A percentile compares a stretch with the other conserved stretches of the same genome.
Conservation (phyloP, 345 rosid species). For the Arabidopsis thaliana region DNA sequence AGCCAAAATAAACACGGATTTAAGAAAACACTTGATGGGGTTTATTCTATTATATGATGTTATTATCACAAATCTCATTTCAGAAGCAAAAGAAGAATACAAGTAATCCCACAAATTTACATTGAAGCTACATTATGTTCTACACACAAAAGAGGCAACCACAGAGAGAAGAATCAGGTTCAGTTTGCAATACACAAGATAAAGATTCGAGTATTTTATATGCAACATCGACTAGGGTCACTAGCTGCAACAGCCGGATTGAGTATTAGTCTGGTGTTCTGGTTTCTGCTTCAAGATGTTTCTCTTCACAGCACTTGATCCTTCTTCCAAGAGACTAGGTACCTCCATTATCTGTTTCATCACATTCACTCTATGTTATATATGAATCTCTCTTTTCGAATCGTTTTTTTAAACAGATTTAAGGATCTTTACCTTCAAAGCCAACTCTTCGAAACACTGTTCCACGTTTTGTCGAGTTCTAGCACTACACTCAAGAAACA, state of each 20-base stretch:
- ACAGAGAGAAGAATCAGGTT: slow-evolving; percentile 24
- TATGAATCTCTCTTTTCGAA: neutral
- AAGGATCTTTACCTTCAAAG: slow-evolving; percentile 67
- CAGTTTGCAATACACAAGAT: slow-evolving; percentile 9
- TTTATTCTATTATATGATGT: slow-evolving; percentile 19
- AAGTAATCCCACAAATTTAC: slow-evolving; percentile 39
- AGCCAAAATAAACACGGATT: neutral
- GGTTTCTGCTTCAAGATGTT: slow-evolving; percentile 75
- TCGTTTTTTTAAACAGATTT: neutral
- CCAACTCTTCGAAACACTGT: slow-evolving; percentile 88
- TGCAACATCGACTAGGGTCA: slow-evolving; percentile 25
- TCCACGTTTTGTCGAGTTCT: slow-evolving; percentile 86
- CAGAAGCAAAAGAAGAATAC: slow-evolving; percentile 37
- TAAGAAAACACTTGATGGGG: slow-evolving; percentile 12
- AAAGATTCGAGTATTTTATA: neutral
- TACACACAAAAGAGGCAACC: slow-evolving; percentile 36
- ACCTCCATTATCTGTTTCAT: slow-evolving; percentile 79
- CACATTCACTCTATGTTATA: slow-evolving; percentile 21
- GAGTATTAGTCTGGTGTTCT: slow-evolving; percentile 52
- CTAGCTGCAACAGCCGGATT: slow-evolving; percentile 59
- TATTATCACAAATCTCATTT: slow-evolving; percentile 38
- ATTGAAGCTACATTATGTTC: slow-evolving; percentile 27
- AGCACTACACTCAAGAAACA: slow-evolving; percentile 92
- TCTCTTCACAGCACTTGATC: slow-evolving; percentile 72
- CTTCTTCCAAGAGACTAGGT: slow-evolving; percentile 95